Base-by-base conservation (phyloP, 2,329 filamentous ascomycete genomes). In the Fusarium mundagurra region DNA sequence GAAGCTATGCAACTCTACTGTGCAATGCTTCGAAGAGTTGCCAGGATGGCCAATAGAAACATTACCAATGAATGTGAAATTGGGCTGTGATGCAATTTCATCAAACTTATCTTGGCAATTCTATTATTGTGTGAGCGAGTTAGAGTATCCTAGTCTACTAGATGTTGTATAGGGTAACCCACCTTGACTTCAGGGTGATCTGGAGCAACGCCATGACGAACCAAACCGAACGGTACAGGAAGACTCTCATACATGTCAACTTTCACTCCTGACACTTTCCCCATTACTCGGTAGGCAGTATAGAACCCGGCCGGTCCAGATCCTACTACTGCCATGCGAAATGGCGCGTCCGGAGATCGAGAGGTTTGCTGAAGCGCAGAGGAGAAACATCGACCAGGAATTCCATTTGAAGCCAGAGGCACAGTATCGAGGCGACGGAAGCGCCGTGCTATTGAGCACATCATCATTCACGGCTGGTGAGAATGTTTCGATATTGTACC, bases 181-280 rank as follows among this genome's bases (percentile, higher is more conserved):
- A 96, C 94, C 90, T 99, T 99, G 76, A 99, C 96, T 85, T 99
- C 96, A 1, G 96, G 96, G 83, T 99, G 96, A 81, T 99, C 96
- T 10, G 96, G 96, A n/a, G 96, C 97, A 67, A 99, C 96, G 14
- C 96, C 96, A 80, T 96, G 98, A 63, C 96, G 89, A 57, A 97
- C 95, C 63, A 99, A 88, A 3, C 96, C 96, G 80, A 94, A 99
- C 0, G 96, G 96, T 8, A 97, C 95, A 0, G 96, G 96, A 44
- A 98, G 85, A 34, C 94, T 91, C 84, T 99, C 96, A 80, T 97
- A 99, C 96, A 99, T 98, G 83, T 98, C 96, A 29, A 99, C 89
- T 58, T 89, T 88, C 1, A 92, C 91, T 80, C 92, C 86, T 29
- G 91, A 87, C 43, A 96, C 87, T 78, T 92, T 94, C 61, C 90